Base-by-base conservation (phyloP, 768 basidiomycete species). In the Leccinum variicolor region DNA sequence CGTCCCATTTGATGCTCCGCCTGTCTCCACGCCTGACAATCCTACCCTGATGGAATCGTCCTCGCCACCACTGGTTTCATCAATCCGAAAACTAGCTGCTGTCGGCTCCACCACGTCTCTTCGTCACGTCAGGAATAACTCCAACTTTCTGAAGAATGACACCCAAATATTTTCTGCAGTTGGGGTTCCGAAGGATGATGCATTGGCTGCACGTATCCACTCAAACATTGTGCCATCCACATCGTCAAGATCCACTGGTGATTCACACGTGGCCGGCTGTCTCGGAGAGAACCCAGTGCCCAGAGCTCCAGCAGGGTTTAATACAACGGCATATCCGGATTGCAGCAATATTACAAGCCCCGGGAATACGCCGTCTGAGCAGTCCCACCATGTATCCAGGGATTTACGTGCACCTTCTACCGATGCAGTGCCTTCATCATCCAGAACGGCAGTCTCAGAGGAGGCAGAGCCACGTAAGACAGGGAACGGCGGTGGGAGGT, bases 341-440 rank as follows among this genome's bases (percentile, higher is more conserved):
- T 26, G 46, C 48, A 64, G 64, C 56, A 60, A 55, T 34, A 56
- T 69, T 17, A 67, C 69, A n/a, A 67, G 64, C 43, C 69, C 62
- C 11, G 54, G 43, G 6, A 50, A 52, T 50, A 57, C 54, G 3
- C 52, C 54, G 1, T 50, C 39, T 31, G 46, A 48, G 53, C 36
- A 17, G 23, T 50, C 55, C 36, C 41, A 25, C 17, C 43, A 41
- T 49, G 52, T 6, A 11, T 15, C 15, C 1, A 19, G 25, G 15
- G 53, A 4, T 17, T 39, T 52, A 33, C 36, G 50, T 39, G 21
- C 46, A 23, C 50, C 39, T 51, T 50, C 56, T 31, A 39, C 29
- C 11, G 39, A 45, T 14, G 54, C 11, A 13, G 48, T 52, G 34
- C 31, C 53, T 28, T 54, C 56, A 1, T 39, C 54, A 9, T 58